Evolutionary conservation across 805 yeast species (phyloP), one percentile per base, ranked within the genome.

Genomic region (Yarrowia osloensis): DNA sequence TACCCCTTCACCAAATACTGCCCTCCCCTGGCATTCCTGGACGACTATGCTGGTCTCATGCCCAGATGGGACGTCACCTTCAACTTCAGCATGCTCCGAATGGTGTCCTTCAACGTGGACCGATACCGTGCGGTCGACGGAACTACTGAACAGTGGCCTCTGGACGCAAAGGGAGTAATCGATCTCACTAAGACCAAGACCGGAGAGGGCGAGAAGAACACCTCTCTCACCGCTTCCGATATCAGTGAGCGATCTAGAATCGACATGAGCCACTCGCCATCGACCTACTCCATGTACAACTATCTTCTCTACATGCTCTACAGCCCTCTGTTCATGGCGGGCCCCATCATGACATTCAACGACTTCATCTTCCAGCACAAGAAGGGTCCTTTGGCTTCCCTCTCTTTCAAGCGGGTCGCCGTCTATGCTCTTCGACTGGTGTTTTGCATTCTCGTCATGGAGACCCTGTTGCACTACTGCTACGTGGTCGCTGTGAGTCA

Each of bases 1-100:
- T 81, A 82, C 68, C 83, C 83, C 24, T 82, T 84, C 55, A 87
- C 85, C 0, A 71, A 74, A 11, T 52, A 86, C 7, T 73, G 74
- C 65, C 73, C 81, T 0, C 69, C 71, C 1, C 75, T 90, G n/a
- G 74, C 80, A 0, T 77, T 83, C 40, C 76, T 90, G 71, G 97
- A 91, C 73, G 71, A 84, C 0, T 88, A 84, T 71, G 82, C 83
- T 57, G 98, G 98, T 0, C 82, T 93, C 15, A 87, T 95, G 69
- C 81, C 86, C 19, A 83, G 98, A 72, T 95, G 99, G 99, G 98
- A 95, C 74, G 98, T 95, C 3, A 91, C 90, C 72, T 95, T 87
- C 82, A 95, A 95, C 77, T 92, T 96, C 77, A 88, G 97, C 0
- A 79, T 94, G 68, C 81, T 95, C 66, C 83, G 98, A 73, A 85